These are phyloP conservation scores for Micractinium sp. DNA, from an alignment of 139 green algal species.

Conservation along the genomic window DNA sequence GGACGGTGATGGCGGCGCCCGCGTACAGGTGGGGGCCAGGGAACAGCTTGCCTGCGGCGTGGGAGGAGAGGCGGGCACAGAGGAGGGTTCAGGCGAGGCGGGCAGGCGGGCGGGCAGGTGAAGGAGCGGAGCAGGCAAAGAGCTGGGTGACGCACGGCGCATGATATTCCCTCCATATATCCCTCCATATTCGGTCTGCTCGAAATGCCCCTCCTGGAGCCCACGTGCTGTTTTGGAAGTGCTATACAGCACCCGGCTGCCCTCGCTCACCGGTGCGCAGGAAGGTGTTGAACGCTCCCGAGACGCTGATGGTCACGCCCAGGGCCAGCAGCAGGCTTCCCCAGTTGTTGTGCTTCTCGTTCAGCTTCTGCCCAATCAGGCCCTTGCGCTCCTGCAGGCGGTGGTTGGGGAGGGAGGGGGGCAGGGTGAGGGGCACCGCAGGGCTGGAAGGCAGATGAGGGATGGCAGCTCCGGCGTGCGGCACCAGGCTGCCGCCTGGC, in stretches of 20 bases:
- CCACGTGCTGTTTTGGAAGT: too few species aligned
- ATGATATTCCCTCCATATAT: too few species aligned
- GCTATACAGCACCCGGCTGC: not conserved
- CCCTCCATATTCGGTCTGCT: not conserved
- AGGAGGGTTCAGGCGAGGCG: not conserved
- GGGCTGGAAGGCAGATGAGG: not conserved
- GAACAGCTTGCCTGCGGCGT: conserved; percentile 89
- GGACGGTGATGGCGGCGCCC: conserved; percentile 85
- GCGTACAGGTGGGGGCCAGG: conserved; percentile 97
- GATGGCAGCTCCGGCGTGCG: not conserved
- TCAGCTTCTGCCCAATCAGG: conserved; percentile 60
- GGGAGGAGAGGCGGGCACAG: not conserved
- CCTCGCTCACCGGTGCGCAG: conserved; percentile 73
- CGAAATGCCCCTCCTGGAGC: not conserved
- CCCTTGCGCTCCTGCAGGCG: conserved; percentile 89
- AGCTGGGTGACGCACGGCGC: too few species aligned
- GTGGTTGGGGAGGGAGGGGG: not conserved
- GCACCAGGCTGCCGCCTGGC: not conserved
- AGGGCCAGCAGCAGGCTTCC: conserved; percentile 88
- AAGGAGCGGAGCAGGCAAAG: too few species aligned
- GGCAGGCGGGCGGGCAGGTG: not conserved
- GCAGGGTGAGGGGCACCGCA: too few species aligned
- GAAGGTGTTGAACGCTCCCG: conserved; percentile 94
- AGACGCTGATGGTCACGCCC: conserved; percentile 86
- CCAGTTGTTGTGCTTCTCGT: conserved; percentile 87